These are phyloP conservation scores for Fusarium ambrosium DNA, from an alignment of 2,329 filamentous ascomycete genomes.

Conservation along the genomic window DNA sequence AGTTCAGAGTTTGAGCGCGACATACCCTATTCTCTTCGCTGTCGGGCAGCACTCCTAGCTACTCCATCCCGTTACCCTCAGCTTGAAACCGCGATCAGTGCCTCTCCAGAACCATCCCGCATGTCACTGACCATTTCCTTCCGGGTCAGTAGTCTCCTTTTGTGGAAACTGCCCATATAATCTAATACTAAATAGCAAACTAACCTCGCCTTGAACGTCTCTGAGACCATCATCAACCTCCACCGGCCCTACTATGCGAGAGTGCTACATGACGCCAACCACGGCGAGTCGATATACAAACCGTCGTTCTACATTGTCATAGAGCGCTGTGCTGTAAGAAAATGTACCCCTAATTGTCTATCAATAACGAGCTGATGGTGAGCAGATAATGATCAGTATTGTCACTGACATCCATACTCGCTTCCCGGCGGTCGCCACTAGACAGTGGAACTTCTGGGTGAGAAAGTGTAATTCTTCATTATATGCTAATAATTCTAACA, in stretches of 20 bases:
- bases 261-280: not conserved
- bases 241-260: slow-evolving; percentile 5
- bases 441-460: slow-evolving; percentile 17
- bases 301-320: slow-evolving; percentile 2
- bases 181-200: slow-evolving; percentile 1
- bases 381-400: slow-evolving; percentile 10
- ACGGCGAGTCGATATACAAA: slow-evolving; percentile 1
- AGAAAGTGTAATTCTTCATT: not conserved
- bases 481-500: not conserved
- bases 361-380: not conserved
- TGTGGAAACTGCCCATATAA: not conserved
- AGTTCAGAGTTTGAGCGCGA: slow-evolving; percentile 3
- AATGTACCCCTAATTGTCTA: not conserved
- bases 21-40: slow-evolving; percentile 8
- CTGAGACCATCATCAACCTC: slow-evolving; percentile 12
- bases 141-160: not conserved
- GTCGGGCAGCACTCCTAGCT: slow-evolving; percentile 2
- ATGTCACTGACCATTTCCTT: slow-evolving; percentile 5
- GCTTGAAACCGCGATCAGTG: not conserved
- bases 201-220: slow-evolving; percentile 7
- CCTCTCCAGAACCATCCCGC: slow-evolving; percentile 10
- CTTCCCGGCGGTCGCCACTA: slow-evolving; percentile 5
- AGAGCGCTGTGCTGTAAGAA: slow-evolving; percentile 7
- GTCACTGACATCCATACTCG: slow-evolving; percentile 11
- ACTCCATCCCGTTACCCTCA: slow-evolving; percentile 8